A percentile compares a stretch with the other conserved stretches of the same genome.
These are phyloP conservation scores for Pharnaceum exiguum DNA, from an alignment of 148 eudicot genomes.

Conservation along the genomic window DNA sequence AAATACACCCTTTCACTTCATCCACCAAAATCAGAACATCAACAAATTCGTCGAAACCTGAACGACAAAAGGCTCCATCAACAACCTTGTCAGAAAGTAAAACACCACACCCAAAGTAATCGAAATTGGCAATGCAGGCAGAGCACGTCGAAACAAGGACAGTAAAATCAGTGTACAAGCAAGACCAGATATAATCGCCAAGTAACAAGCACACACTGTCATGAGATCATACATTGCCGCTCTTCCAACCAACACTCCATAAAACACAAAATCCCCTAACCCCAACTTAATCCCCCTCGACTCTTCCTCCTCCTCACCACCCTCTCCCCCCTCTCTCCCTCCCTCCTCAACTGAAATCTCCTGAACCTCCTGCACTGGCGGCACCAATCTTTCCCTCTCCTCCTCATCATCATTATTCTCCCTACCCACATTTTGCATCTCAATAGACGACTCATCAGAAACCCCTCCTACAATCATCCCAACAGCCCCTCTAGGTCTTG, in stretches of 20 bases:
- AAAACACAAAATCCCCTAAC: constrained; percentile 87
- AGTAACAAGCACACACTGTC: constrained; percentile 99
- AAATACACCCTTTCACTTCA: neutral
- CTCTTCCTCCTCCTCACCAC: constrained; percentile 14
- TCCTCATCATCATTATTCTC: constrained; percentile 1
- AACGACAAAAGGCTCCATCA: constrained; percentile 96
- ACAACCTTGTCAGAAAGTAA: constrained; percentile 86
- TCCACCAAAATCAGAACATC: constrained; percentile 57
- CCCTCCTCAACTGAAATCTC: constrained; percentile 21
- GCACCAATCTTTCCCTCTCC: constrained; percentile 18
- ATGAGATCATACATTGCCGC: constrained; percentile 98
- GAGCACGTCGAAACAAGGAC: constrained; percentile 74
- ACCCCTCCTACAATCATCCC: constrained; percentile 61
- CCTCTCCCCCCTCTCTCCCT: constrained; percentile 15
- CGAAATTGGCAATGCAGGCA: constrained; percentile 94
- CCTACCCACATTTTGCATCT: constrained; percentile 35
- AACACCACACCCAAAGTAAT: constrained; percentile 74
- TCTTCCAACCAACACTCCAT: constrained; percentile 95
- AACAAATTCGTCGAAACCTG: constrained; percentile 73
- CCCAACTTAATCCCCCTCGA: constrained; percentile 77
- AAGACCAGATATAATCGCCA: constrained; percentile 89
- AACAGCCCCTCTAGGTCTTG: constrained; percentile 21
- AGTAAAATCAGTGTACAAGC: constrained; percentile 85
- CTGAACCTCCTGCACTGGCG: constrained; percentile 35
- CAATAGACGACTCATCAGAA: constrained; percentile 45